A percentile compares a stretch with the other conserved stretches of the same genome.
These are phyloP conservation scores for Echinosophora koreensis DNA, from an alignment of 306 rosid genomes.

Conservation along the genomic window DNA sequence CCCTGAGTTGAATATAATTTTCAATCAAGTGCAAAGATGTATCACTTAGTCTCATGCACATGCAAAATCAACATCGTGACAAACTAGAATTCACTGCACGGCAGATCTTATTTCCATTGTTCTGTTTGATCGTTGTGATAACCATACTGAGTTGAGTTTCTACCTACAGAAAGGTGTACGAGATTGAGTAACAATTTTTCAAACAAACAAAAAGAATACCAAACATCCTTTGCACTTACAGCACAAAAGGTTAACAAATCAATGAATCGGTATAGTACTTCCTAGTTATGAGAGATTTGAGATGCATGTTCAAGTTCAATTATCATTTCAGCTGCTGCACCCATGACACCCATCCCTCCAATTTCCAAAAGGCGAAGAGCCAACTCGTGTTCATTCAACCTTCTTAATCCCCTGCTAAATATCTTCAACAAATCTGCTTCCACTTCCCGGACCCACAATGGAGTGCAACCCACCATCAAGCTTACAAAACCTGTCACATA, in stretches of 20 bases:
- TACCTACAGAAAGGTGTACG: neutral
- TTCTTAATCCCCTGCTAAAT: constrained; percentile 73
- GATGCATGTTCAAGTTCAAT: constrained; percentile 52
- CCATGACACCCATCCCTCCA: constrained; percentile 82
- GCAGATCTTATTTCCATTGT: neutral
- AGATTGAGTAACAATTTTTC: neutral
- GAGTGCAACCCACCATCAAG: constrained; percentile 74
- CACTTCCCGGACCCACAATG: constrained; percentile 70
- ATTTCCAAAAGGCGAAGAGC: constrained; percentile 79
- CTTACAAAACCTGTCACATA: constrained; percentile 78
- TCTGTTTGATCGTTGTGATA: neutral
- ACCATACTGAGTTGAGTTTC: neutral
- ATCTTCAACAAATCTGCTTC: constrained; percentile 71
- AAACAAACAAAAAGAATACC: neutral
- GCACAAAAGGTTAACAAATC: constrained; percentile 8
- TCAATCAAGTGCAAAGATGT: neutral
- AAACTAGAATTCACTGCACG: constrained; percentile 10
- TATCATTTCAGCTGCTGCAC: constrained; percentile 82
- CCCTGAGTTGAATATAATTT: neutral
- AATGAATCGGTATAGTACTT: constrained; percentile 1
- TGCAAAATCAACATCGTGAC: neutral
- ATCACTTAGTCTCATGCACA: neutral
- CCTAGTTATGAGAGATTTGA: constrained; percentile 41
- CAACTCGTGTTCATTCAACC: constrained; percentile 73
- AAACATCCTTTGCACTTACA: neutral